Percentiles rank a stretch among this genome's conserved stretches.
These are phyloP conservation scores for Candida peoriensis DNA, from an alignment of 805 yeast species.

Conservation along the genomic window DNA sequence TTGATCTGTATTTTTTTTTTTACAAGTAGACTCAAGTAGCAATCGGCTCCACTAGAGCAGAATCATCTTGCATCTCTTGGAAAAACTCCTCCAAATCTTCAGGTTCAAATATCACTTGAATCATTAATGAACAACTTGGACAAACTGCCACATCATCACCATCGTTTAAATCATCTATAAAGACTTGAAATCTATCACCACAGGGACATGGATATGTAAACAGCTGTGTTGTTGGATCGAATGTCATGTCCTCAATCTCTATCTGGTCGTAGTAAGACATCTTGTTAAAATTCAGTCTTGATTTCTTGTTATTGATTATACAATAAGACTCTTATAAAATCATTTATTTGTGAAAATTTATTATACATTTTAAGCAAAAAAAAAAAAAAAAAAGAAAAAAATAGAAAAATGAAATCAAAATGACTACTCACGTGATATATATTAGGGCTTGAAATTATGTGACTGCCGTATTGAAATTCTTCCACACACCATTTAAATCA, in stretches of 20 bases:
- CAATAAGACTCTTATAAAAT: too few species aligned
- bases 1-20: background rate
- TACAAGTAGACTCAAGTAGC: slow-evolving; percentile 12
- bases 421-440: background rate
- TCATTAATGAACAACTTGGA: slow-evolving; percentile 93
- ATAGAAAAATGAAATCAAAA: background rate
- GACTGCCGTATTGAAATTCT: too few species aligned
- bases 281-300: too few species aligned
- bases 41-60: slow-evolving; percentile 15
- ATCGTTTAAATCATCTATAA: slow-evolving; percentile 77
- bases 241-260: slow-evolving; percentile 95
- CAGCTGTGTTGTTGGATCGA: slow-evolving; percentile 73
- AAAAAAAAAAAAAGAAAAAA: slow-evolving; percentile 2
- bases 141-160: slow-evolving; percentile 96
- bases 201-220: slow-evolving; percentile 98
- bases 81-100: slow-evolving; percentile 41
- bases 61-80: slow-evolving; percentile 27
- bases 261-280: slow-evolving; percentile 83
- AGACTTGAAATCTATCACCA: slow-evolving; percentile 89
- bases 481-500: too few species aligned
- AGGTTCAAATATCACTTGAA: slow-evolving; percentile 80
- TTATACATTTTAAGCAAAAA: background rate
- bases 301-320: too few species aligned
- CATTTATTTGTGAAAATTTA: background rate
- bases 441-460: slow-evolving; percentile 1